Base-by-base conservation (phyloP, 2,329 filamentous ascomycete genomes). In the Pseudogymnoascus sp. region DNA sequence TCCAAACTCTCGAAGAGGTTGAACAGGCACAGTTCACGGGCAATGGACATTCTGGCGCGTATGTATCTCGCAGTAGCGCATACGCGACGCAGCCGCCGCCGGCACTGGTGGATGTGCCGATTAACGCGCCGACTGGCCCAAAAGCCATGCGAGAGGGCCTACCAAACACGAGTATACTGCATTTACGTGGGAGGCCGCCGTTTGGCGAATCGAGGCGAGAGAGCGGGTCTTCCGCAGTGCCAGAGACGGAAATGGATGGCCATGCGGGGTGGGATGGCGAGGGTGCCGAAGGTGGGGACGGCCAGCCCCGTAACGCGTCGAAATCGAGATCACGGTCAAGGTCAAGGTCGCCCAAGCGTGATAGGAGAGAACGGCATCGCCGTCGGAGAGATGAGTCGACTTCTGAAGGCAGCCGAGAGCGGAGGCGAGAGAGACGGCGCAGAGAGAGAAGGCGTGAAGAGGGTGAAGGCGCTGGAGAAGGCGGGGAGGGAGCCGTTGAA, bases 111-210 rank as follows among this genome's bases (percentile, higher is more conserved):
- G 74, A 75, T 62, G 76, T 80, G 60, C 85, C 85, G 48, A 74
- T 86, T 76, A 90, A 81, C 76, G 94, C 94, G 29, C 94, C 94
- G 29, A 96, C 89, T 61, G 94, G 92, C 8, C 94, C 94, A 58
- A 92, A 94, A 75, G 94, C 94, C 15, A 96, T 97, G 90, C 84
- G 93, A 65, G 88, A 94, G 74, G 91, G 92, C 31, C 79, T 92
- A 9, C 89, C 90, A 60, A 95, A 95, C 73, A 92, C 87, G 62
- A 90, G 89, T 67, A 82, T 89, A 60, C 82, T 86, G 66, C 83
- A 88, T 69, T 72, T 87, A 72, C 78, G 84, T 65, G 69, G 33
- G 6, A 37, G 65, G 27, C 64, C 69, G 59, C 66, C 73, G 15
- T 77, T 78, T 63, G 31, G 4, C 25, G 45, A 59, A 21, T 60